Evolutionary conservation across 2,329 filamentous ascomycete genomes (phyloP).

Genomic region (Aspergillus floridensis): DNA sequence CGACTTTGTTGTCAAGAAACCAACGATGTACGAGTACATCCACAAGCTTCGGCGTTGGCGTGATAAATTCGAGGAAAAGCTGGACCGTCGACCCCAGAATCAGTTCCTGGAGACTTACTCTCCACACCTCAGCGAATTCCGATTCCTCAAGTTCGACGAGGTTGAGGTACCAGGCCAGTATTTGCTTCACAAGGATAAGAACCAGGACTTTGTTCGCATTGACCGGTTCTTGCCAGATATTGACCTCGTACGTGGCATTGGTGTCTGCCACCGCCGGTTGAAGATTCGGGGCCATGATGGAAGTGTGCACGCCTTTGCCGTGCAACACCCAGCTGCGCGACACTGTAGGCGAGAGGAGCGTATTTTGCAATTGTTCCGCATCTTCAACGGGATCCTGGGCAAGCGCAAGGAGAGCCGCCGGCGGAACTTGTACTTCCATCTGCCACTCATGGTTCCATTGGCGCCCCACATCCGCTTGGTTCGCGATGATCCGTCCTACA

Average conservation of each 20-base stretch:
- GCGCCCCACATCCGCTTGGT: constrained; percentile 93
- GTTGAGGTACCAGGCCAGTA: constrained; percentile 98
- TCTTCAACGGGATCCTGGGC: constrained; percentile 87
- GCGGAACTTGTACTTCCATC: constrained; percentile 90
- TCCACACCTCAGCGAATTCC: constrained; percentile 90
- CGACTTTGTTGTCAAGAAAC: constrained; percentile 94
- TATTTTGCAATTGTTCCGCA: constrained; percentile 92
- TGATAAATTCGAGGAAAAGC: constrained; percentile 95
- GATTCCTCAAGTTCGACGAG: constrained; percentile 97
- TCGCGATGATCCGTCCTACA: constrained; percentile 90
- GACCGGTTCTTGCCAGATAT: constrained; percentile 95
- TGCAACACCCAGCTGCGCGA: constrained; percentile 90
- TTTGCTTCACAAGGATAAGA: constrained; percentile 95
- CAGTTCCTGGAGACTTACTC: constrained; percentile 81
- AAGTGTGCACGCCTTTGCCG: constrained; percentile 92
- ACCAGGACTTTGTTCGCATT: constrained; percentile 96
- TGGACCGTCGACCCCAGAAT: constrained; percentile 75
- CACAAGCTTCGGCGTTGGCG: constrained; percentile 94
- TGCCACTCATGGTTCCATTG: constrained; percentile 92
- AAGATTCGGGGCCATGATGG: constrained; percentile 98
- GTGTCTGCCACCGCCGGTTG: constrained; percentile 84
- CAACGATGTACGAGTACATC: constrained; percentile 98
- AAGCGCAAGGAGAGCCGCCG: constrained; percentile 94
- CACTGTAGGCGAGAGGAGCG: constrained; percentile 93
- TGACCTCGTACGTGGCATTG: constrained; percentile 85